Evolutionary conservation across 352 stramenopile genomes (phyloP), one percentile per base, ranked within the genome.

Genomic region (Thraustochytrium sp.): DNA sequence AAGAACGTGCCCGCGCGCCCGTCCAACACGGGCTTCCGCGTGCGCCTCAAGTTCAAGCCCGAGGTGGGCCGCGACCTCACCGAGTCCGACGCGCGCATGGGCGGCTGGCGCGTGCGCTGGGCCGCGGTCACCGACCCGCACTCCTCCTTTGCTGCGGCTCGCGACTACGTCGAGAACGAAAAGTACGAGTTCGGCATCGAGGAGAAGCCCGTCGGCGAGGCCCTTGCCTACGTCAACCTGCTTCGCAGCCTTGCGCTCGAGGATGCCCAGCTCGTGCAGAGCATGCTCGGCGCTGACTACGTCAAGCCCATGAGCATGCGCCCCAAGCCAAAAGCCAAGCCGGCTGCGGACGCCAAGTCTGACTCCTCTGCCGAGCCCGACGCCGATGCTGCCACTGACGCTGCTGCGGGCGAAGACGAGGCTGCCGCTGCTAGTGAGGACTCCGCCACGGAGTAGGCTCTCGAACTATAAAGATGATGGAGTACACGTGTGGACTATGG

Each of bases 131-230:
- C 65, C 42, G 68, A 80, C 2, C 31, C 31, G 34, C 68, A 80
- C 38, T 46, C 26, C 4, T 65, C 40, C 5, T 46, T 80, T 31
- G 53, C 76, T 11, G 53, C 48, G 26, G 68, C 68, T 11, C 68
- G 68, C 53, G 34, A 75, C 5, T 46, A 72, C 23, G 68, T 80
- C n/a, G 31, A 63, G 36, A 80, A 80, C 51, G 48, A 61, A 65
- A 80, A 80, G 68, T 80, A 80, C 34, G 68, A 80, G 16, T 75
- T 16, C 53, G 68, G 68, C 31, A 80, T 80, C 53, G 68, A 80
- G 9, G 68, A 80, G 11, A 80, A 80, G 68, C 68, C 68, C 31
- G 68, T 80, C 21, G 53, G 68, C 8, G 34, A 80, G 42, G 40
- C 31, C 44, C 68, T 80, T 26, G 68, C 31, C 34, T 80, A 80